Evolutionary conservation across 176 grass and related monocot genomes (phyloP).

Genomic region (Aechmea fasciata): DNA sequence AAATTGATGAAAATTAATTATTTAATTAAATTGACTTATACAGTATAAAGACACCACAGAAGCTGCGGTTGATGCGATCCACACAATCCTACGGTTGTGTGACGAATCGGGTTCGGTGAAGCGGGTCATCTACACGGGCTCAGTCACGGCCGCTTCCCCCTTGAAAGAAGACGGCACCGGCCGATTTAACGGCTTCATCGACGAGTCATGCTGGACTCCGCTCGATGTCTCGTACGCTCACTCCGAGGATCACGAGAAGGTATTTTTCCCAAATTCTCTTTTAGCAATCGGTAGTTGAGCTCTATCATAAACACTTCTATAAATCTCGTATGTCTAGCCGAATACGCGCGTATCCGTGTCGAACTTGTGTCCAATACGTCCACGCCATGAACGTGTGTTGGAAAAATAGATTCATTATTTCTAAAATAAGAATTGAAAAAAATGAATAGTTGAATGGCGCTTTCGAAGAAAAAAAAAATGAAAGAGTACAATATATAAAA

Average conservation of each 20-base stretch:
- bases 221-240: slow-evolving; percentile 35
- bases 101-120: slow-evolving; percentile 41
- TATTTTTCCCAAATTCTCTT: neutral
- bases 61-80: slow-evolving; percentile 28
- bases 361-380: too few relatives aligned
- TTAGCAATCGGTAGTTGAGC: too few relatives aligned
- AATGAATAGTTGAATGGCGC: too few relatives aligned
- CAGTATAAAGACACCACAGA: slow-evolving; percentile 48
- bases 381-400: too few relatives aligned
- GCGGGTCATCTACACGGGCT: slow-evolving; percentile 61
- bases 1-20: too few relatives aligned
- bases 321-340: too few relatives aligned
- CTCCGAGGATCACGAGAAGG: slow-evolving; percentile 21
- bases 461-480: too few relatives aligned
- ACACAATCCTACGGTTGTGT: slow-evolving; percentile 45
- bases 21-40: too few relatives aligned
- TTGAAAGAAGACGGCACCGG: slow-evolving; percentile 30
- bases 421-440: too few relatives aligned
- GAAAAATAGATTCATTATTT: too few relatives aligned
- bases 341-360: too few relatives aligned
- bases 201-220: slow-evolving; percentile 56
- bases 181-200: slow-evolving; percentile 16
- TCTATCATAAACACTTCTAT: too few relatives aligned
- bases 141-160: slow-evolving; percentile 40
- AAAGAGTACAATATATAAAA: neutral